Evolutionary conservation across 805 yeast species (phyloP), one percentile per base, ranked within the genome.

Genomic region (Monosporozyma yasuniensis): DNA sequence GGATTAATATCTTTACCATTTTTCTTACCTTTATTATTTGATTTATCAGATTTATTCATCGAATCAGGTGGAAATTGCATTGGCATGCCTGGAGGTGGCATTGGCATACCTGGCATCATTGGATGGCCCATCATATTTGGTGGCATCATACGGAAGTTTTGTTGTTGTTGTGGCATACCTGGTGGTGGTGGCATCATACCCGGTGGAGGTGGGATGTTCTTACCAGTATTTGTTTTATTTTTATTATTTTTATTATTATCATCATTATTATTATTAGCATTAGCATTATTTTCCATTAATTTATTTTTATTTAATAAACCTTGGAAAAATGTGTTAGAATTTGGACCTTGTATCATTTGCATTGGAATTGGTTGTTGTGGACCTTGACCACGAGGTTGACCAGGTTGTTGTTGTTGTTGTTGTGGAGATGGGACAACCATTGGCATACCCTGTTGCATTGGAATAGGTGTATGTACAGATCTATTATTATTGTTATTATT

Each of bases 291-390:
- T 11, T 47, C 51, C 25, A 28, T 30, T 16, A 37, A 22, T 47
- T 64, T 64, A 42, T 61, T 63, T 47, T 58, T 64, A 41, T 60
- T 63, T 32, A 64, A 54, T 35, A 64, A 50, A 19, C 59, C 60
- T 50, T 63, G 67, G 52, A 64, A 64, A 47, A 64, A 64, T n/a
- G 57, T 56, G 48, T 60, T 64, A 8, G 58, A 54, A 48, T 55
- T 58, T 32, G 47, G 50, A 50, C 53, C 46, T 39, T 50, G 44
- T 47, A 54, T 39, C 42, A 47, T 22, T 23, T 51, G 55, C 54
- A 58, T 48, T 27, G 42, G 52, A 35, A 30, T 45, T 22, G 38
- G 54, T 10, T 38, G 49, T 41, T 34, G 52, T 23, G 11, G 23
- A n/a, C 12, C 23, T 37, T 37, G 41, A 18, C 19, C 22, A n/a